Percentiles rank a stretch among this genome's conserved stretches.
phyloP scores from a whole-genome alignment of 192 early-diverging fungal genomes.

The Umbelopsis isabellina region DNA sequence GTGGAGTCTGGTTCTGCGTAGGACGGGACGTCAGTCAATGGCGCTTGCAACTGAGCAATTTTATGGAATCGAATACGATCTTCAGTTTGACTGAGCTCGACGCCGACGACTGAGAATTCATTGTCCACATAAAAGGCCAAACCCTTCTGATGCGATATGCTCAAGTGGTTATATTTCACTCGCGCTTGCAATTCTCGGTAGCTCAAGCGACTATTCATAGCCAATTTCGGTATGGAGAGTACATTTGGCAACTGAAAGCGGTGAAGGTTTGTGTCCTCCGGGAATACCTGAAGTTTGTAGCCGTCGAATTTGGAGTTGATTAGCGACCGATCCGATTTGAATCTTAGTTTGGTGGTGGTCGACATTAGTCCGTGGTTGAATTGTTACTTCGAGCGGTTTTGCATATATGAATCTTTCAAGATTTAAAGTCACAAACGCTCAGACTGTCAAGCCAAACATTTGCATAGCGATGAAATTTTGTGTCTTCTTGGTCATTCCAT shows the following conservation, averaged over 20 bases:
- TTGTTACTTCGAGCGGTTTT: background rate
- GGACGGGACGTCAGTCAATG: slow-evolving; percentile 26
- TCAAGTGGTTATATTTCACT: slow-evolving; percentile 69
- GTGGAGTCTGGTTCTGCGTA: slow-evolving; percentile 28
- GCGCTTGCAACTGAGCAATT: slow-evolving; percentile 17
- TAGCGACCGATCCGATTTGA: slow-evolving; percentile 45
- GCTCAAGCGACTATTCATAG: slow-evolving; percentile 53
- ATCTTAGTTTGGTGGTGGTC: slow-evolving; percentile 25
- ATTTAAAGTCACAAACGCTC: too few relatives aligned
- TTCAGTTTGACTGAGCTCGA: slow-evolving; percentile 34
- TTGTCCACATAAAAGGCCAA: slow-evolving; percentile 45
- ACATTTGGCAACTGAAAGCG: slow-evolving; percentile 35
- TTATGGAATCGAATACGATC: slow-evolving; percentile 3
- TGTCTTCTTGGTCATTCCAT: background rate
- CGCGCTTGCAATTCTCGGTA: slow-evolving; percentile 67
- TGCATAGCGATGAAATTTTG: background rate
- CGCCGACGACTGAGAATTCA: slow-evolving; percentile 35
- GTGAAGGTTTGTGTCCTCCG: slow-evolving; percentile 31
- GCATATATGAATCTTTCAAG: background rate
- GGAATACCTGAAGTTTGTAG: slow-evolving; percentile 67
- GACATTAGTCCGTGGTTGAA: background rate
- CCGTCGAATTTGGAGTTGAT: slow-evolving; percentile 73
- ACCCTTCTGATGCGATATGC: slow-evolving; percentile 22
- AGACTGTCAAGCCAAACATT: too few relatives aligned
- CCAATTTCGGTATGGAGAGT: slow-evolving; percentile 29